A percentile compares a stretch with the other conserved stretches of the same genome.
Evolutionary conservation across 257 asterid genomes (phyloP).

Genomic region (Prunella vulgaris): DNA sequence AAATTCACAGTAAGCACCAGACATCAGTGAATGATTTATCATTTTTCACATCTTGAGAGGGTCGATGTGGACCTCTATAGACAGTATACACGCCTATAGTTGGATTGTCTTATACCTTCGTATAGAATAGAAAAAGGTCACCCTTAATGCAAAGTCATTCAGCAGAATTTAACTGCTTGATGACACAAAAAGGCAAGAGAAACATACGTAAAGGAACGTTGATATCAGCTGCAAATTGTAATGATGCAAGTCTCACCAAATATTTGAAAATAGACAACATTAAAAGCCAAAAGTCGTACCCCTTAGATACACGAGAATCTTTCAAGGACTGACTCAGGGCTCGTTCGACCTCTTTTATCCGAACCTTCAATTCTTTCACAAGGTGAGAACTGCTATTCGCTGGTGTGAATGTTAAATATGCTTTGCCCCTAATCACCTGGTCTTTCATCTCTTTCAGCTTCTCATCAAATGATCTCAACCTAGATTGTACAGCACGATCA

Average conservation of each 20-base stretch:
- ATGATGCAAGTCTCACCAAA: conserved; percentile 16
- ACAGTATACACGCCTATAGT: background rate
- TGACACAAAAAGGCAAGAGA: background rate
- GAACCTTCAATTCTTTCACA: conserved; percentile 75
- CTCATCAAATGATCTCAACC: conserved; percentile 44
- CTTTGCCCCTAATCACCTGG: conserved; percentile 78
- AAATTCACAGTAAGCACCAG: conserved; percentile 6
- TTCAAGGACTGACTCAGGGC: conserved; percentile 51
- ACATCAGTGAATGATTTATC: background rate
- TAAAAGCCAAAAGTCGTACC: conserved; percentile 35
- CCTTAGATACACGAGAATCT: conserved; percentile 61
- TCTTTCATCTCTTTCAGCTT: conserved; percentile 81
- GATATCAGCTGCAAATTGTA: background rate
- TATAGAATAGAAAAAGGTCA: background rate
- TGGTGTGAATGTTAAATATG: conserved; percentile 57
- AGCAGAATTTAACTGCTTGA: conserved; percentile 4
- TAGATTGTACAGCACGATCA: conserved; percentile 29
- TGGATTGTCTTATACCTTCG: background rate
- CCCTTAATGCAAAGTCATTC: conserved; percentile 1
- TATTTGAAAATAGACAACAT: background rate
- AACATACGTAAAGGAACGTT: conserved; percentile 2
- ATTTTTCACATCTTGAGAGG: background rate
- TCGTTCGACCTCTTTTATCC: conserved; percentile 82
- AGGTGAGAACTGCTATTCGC: conserved; percentile 70
- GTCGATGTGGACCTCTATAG: background rate